Conservation (phyloP, 73 alveolate species). For the Paramecium octaurelia region DNA sequence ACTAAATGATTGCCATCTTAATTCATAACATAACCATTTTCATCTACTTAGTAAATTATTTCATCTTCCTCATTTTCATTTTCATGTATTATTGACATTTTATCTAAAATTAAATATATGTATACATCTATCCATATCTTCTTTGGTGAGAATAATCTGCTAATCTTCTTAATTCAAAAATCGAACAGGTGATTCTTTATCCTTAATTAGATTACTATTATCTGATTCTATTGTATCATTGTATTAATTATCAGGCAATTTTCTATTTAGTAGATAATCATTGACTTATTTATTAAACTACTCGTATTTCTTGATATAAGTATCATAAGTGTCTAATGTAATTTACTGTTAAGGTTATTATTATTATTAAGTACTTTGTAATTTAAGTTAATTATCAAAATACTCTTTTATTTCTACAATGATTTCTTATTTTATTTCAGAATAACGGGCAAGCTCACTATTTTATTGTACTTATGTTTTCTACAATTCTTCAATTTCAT, state of each 20-base stretch:
- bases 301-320: constrained; percentile 9
- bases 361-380: background rate
- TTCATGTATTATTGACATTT: background rate
- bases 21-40: background rate
- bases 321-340: constrained; percentile 17
- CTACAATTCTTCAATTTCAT: background rate
- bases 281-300: constrained; percentile 9
- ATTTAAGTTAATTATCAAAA: background rate
- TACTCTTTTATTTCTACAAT: background rate
- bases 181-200: background rate
- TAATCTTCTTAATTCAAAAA: background rate
- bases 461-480: background rate
- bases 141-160: background rate
- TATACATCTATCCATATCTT: background rate
- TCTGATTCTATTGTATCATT: background rate
- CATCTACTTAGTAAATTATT: background rate
- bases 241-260: background rate
- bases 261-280: background rate
- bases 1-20: background rate
- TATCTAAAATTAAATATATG: background rate
- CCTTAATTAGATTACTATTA: background rate
- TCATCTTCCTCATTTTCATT: background rate
- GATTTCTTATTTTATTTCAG: background rate
- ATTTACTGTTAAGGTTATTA: background rate
- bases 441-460: background rate